These are phyloP conservation scores for Jamesozyma spencerorum DNA, from an alignment of 805 yeast species.

Conservation along the genomic window DNA sequence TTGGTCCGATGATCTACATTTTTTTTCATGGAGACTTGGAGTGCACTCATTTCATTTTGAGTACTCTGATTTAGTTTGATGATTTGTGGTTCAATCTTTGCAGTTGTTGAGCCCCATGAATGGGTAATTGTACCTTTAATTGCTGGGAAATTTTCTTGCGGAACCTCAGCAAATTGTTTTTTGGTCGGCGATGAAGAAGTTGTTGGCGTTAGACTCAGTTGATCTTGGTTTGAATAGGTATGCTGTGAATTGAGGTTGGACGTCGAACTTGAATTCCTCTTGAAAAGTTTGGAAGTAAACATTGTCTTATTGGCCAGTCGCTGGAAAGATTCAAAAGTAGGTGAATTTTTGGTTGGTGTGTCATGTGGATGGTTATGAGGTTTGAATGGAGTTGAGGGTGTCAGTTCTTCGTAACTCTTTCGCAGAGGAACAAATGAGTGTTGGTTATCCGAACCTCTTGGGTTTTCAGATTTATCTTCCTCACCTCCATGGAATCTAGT, in stretches of 20 bases:
- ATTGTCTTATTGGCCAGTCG: conserved; percentile 23
- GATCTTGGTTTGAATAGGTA: not conserved
- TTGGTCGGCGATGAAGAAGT: conserved; percentile 1
- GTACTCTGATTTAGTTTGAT: conserved; percentile 6
- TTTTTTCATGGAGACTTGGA: too few relatives aligned
- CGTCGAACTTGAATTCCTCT: conserved; percentile 16
- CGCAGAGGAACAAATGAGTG: not conserved
- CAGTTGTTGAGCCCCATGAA: conserved; percentile 35
- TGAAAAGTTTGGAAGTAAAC: conserved; percentile 24
- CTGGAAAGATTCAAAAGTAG: conserved; percentile 26
- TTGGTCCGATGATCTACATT: too few relatives aligned
- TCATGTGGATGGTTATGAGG: conserved; percentile 3
- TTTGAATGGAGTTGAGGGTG: conserved; percentile 13
- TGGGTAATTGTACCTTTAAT: conserved; percentile 42
- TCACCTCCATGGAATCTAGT: not conserved
- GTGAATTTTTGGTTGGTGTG: conserved; percentile 11
- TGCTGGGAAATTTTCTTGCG: conserved; percentile 20
- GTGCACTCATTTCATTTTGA: too few relatives aligned
- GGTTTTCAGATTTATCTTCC: not conserved
- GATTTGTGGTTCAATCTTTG: conserved; percentile 7
- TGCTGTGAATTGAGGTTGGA: conserved; percentile 2
- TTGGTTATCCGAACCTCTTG: conserved; percentile 3
- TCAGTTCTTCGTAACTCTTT: conserved; percentile 2
- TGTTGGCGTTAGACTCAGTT: not conserved
- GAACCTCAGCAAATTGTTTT: not conserved